Percentiles rank a stretch among this genome's conserved stretches.
phyloP scores from a whole-genome alignment of 768 basidiomycete genomes.

The Mycena albidolilacea region DNA sequence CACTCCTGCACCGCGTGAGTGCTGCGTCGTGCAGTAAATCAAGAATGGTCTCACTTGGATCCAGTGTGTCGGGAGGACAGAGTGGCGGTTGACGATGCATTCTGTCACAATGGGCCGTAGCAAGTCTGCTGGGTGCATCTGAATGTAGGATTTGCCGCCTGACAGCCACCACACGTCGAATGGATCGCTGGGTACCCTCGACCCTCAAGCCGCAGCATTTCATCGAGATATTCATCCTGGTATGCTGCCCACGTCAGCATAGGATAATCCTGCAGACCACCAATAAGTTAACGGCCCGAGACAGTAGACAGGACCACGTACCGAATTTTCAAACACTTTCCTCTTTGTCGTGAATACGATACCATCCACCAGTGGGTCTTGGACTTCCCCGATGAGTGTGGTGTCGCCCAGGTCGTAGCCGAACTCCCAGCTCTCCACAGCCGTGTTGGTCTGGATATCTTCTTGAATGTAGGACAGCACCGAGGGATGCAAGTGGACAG shows the following conservation, averaged over 20 bases:
- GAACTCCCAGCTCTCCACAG: background rate
- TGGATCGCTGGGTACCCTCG: background rate
- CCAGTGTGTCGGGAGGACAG: conserved; percentile 1
- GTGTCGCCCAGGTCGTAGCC: background rate
- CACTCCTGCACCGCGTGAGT: background rate
- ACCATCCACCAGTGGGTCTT: background rate
- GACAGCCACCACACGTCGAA: background rate
- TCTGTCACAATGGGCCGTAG: background rate
- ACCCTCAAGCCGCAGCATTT: background rate
- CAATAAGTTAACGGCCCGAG: no score
- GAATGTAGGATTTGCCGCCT: background rate
- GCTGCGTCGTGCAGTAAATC: no score
- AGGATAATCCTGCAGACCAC: background rate
- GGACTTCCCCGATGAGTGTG: background rate
- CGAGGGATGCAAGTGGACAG: background rate
- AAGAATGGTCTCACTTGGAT: background rate
- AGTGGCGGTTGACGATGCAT: background rate
- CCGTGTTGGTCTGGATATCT: background rate
- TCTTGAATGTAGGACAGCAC: background rate
- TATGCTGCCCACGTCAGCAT: background rate
- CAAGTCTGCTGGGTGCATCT: background rate
- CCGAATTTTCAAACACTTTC: background rate
- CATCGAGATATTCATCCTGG: background rate
- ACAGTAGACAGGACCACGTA: background rate
- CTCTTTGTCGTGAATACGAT: background rate